Evolutionary conservation across 257 asterid species (phyloP).

Genomic region (Marsdenia floribunda): DNA sequence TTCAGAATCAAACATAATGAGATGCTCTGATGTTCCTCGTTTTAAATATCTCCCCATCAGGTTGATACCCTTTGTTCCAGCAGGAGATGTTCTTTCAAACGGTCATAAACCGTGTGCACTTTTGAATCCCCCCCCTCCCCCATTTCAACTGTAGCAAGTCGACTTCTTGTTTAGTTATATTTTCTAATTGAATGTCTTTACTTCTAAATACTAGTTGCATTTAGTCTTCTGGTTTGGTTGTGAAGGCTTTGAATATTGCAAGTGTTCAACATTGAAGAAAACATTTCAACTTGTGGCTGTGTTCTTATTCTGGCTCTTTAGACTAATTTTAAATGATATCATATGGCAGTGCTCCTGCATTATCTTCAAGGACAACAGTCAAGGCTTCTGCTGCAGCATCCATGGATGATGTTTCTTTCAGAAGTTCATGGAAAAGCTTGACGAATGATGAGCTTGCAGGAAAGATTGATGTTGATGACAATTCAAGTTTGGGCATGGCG

Average conservation of each 20-base stretch:
- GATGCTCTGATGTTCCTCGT: conserved; percentile 94
- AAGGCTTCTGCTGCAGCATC: conserved; percentile 63
- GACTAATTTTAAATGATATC: conserved; percentile 6
- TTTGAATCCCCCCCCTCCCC: not conserved
- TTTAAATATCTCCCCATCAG: conserved; percentile 98
- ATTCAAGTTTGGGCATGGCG: conserved; percentile 80
- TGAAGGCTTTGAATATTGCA: not conserved
- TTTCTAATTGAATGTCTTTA: not conserved
- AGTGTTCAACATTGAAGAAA: not conserved
- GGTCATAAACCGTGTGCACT: not conserved
- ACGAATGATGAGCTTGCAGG: conserved; percentile 59
- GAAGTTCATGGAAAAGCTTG: conserved; percentile 78
- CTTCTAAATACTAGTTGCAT: not conserved
- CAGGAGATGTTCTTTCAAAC: not conserved
- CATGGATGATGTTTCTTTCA: conserved; percentile 66
- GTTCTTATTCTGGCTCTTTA: not conserved
- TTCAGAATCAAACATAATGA: conserved; percentile 91
- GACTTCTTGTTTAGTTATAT: not conserved
- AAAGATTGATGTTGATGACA: conserved; percentile 60
- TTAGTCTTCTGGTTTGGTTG: not conserved
- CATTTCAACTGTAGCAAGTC: not conserved
- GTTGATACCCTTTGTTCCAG: conserved; percentile 31
- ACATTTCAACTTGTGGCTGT: not conserved
- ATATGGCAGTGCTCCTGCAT: conserved; percentile 80
- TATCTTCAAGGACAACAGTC: conserved; percentile 60